Conservation (phyloP, 371 early-diverging fungal species). For the Apophysomyces ossiformis region DNA sequence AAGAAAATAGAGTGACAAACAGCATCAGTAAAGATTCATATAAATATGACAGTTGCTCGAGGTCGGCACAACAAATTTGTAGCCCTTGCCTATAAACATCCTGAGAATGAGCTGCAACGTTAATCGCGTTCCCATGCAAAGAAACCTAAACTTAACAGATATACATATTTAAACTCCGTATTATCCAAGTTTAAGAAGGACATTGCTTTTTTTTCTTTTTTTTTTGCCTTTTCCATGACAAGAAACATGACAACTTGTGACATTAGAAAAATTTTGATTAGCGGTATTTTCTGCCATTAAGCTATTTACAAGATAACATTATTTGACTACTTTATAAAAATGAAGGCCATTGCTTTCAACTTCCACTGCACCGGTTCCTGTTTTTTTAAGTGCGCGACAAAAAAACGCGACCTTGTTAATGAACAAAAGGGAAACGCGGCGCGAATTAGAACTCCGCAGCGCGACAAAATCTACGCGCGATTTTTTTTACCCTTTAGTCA, state of each 20-base stretch:
- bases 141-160: slow-evolving; percentile 11
- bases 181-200: slow-evolving; percentile 2
- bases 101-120: slow-evolving; percentile 37
- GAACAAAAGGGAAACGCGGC: not conserved
- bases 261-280: slow-evolving; percentile 2
- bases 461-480: slow-evolving; percentile 8
- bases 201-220: slow-evolving; percentile 10
- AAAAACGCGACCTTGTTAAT: slow-evolving; percentile 3
- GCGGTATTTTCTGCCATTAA: too few relatives aligned
- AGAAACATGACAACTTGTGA: too few relatives aligned
- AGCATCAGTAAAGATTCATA: not conserved
- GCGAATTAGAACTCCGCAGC: slow-evolving; percentile 3
- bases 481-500: slow-evolving; percentile 1
- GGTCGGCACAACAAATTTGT: slow-evolving; percentile 73
- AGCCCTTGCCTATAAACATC: slow-evolving; percentile 50
- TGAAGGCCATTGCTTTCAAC: not conserved
- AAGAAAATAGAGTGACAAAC: slow-evolving; percentile 8
- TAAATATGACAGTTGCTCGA: slow-evolving; percentile 45
- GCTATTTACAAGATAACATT: too few relatives aligned
- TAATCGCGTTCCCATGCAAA: slow-evolving; percentile 13
- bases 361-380: not conserved
- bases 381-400: slow-evolving; percentile 11
- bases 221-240: not conserved
- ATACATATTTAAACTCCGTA: slow-evolving; percentile 6
- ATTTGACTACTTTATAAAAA: not conserved